Base-by-base conservation (phyloP, 768 basidiomycete genomes). In the Mycena maculata region DNA sequence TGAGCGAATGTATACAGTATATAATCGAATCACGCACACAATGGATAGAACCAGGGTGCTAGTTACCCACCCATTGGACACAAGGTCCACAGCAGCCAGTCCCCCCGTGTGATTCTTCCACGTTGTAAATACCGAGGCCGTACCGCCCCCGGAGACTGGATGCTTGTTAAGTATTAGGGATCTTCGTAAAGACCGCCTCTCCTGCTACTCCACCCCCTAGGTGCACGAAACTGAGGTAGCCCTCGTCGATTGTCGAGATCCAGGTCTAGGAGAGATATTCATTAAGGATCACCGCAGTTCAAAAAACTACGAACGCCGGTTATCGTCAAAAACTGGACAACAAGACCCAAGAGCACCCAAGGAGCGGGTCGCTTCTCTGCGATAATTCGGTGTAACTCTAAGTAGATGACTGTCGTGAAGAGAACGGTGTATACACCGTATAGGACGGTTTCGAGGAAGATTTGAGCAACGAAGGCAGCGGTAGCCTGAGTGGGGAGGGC, bases 61-160 rank as follows among this genome's bases (percentile, higher is more conserved):
- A 18, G 22, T 62, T 20, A 63, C 62, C 62, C 62, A 63, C 22
- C 44, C 47, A 31, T 55, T 55, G 12, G 41, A 47, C 30, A n/a
- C 54, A 48, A 3, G 11, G 13, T 20, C 31, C 44, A 10, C 22
- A 28, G 13, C n/a, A n/a, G n/a, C n/a, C n/a, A n/a, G n/a, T n/a
- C n/a, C n/a, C n/a, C n/a, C n/a, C n/a, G n/a, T n/a, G n/a, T n/a
- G n/a, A n/a, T n/a, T n/a, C n/a, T n/a, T n/a, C n/a, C n/a, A n/a
- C n/a, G n/a, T n/a, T n/a, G 23, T 23, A 10, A 15, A 3, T 8
- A n/a, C 31, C 33, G 8, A 11, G 23, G 23, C 18, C 27, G 52
- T 36, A 36, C n/a, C 62, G 31, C 5, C 27, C 18, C 31, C 52
- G 30, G 33, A 13, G 13, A 47, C 62, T 55, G 28, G 2, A 52